Percentiles rank a stretch among this genome's conserved stretches.
Conservation (phyloP, 768 basidiomycete species). For the Boletus barrowsii region DNA sequence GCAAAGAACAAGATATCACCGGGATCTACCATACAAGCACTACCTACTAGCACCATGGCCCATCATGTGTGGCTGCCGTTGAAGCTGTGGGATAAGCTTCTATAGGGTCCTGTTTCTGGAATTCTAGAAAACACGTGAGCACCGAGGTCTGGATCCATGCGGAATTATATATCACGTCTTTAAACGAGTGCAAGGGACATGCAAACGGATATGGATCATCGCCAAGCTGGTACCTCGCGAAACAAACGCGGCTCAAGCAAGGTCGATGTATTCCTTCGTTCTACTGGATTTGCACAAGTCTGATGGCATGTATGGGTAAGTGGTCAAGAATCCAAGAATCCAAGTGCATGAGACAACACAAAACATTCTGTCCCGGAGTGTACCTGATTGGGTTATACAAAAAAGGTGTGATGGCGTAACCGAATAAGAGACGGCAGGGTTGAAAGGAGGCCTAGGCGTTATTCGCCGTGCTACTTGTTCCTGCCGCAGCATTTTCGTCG, state of each 20-base stretch:
- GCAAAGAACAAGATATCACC: too few relatives aligned
- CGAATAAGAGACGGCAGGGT: not conserved
- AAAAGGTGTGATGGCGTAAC: not conserved
- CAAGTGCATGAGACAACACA: conserved; percentile 5
- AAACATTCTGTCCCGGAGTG: conserved; percentile 1
- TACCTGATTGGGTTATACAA: conserved; percentile 3
- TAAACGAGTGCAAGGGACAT: not conserved
- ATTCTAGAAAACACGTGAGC: too few relatives aligned
- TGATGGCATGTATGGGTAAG: conserved; percentile 5
- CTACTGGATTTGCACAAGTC: conserved; percentile 9
- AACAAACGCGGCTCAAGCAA: conserved; percentile 7
- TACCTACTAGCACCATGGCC: too few relatives aligned
- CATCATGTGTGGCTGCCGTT: too few relatives aligned
- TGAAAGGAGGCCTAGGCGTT: conserved; percentile 11
- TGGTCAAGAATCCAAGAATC: conserved; percentile 17
- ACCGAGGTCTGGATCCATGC: too few relatives aligned
- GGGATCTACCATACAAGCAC: too few relatives aligned
- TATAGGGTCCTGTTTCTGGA: too few relatives aligned
- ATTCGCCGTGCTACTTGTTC: conserved; percentile 19
- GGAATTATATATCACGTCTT: too few relatives aligned
- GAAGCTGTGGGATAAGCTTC: too few relatives aligned
- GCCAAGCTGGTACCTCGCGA: conserved; percentile 1
- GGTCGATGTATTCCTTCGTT: conserved; percentile 1
- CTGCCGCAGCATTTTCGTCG: conserved; percentile 32
- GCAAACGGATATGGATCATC: not conserved